Conservation (phyloP, 768 basidiomycete species). For the Gloeopeniophorella convolvens region DNA sequence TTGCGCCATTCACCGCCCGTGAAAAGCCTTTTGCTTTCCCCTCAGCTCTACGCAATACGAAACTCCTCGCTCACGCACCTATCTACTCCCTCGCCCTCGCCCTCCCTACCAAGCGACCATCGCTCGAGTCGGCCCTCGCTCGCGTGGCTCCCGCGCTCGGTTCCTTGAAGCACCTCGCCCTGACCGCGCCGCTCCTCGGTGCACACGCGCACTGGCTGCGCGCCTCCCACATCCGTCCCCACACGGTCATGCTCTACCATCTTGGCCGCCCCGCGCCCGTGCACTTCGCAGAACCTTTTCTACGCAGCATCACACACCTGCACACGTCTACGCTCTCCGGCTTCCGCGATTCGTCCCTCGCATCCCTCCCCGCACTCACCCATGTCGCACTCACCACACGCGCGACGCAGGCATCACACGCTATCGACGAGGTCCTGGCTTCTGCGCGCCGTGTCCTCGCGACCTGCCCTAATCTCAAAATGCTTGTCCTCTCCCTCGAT, state of each 20-base stretch:
- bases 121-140: constrained; percentile 16
- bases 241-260: constrained; percentile 20
- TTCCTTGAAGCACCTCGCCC: constrained; percentile 12
- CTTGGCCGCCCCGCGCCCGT: constrained; percentile 17
- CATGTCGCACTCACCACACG: constrained; percentile 19
- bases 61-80: constrained; percentile 3
- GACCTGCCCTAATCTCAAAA: constrained; percentile 9
- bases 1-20: constrained; percentile 18
- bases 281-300: constrained; percentile 17
- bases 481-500: constrained; percentile 18
- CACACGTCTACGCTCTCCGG: constrained; percentile 20
- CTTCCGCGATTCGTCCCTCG: constrained; percentile 13
- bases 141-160: constrained; percentile 12
- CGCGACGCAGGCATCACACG: constrained; percentile 1
- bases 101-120: constrained; percentile 17
- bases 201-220: constrained; percentile 22
- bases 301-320: constrained; percentile 14
- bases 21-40: background rate
- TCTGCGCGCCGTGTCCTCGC: constrained; percentile 3
- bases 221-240: constrained; percentile 9
- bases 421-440: constrained; percentile 3
- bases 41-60: background rate
- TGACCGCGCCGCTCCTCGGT: constrained; percentile 19
- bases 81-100: constrained; percentile 20
- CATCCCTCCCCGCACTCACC: constrained; percentile 10